Evolutionary conservation across 306 rosid species (phyloP), one percentile per base, ranked within the genome.

Genomic region (Begonia loranthoides): DNA sequence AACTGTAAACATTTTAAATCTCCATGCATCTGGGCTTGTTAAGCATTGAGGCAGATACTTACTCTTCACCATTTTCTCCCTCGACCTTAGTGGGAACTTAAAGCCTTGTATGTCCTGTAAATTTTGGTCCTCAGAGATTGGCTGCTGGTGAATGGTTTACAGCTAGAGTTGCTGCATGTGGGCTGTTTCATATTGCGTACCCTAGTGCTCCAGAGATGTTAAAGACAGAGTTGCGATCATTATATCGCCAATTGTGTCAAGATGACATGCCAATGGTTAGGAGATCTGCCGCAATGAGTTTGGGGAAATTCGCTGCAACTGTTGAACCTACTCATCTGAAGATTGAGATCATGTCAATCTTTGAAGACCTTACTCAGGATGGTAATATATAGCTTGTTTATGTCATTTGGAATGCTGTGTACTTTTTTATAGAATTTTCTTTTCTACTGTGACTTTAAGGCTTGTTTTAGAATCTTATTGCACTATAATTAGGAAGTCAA

Each of bases 191-290:
- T 70, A 86, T 90, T 68, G 97, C 94, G 12, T 90, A 86, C 66
- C 77, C 83, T 17, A 85, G 95, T 63, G 97, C 97, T 15, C 79
- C 86, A 16, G 94, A 86, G 41, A 57, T 68, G 12, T 63, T 74
- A 56, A 90, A 82, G 82, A 69, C 82, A 8, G 97, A 90, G 65
- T 64, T 85, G 56, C 76, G 97, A 57, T 73, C 97, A 43, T 72
- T 76, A 50, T 90, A 90, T 75, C 78, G 78, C 66, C 95, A 90
- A 57, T 70, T 86, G 74, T 90, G 97, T 76, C 95, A 80, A 76
- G 97, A 90, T 72, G 97, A 90, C 74, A 82, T 86, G 97, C 97
- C 97, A 19, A 90, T 90, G 95, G 97, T 90, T 65, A 82, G 97
- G 86, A 82, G 97, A 73, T 90, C 97, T 54, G 97, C 97, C 57